Evolutionary conservation across 2,329 filamentous ascomycete species (phyloP), one percentile per base, ranked within the genome.

Genomic region (Alternaria rosae): DNA sequence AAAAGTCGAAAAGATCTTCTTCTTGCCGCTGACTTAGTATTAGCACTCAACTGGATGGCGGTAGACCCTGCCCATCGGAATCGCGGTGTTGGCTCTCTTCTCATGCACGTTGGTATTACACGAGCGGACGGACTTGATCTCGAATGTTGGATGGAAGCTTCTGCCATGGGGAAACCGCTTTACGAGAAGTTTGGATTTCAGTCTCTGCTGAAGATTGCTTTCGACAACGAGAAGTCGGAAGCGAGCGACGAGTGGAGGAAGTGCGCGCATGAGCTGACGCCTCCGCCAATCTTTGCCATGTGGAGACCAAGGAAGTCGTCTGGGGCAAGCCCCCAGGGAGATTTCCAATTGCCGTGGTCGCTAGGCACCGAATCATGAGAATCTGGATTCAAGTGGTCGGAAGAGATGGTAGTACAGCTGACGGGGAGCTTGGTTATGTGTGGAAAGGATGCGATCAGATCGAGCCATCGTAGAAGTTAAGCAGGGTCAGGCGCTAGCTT

Each of bases 61-160:
- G 75, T 78, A n/a, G 59, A 72, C 55, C 77, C 78, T 8, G 52
- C 70, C 13, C 70, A 80, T 65, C 78, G 79, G 41, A 70, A 74
- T 8, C 72, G 70, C 55, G 79, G 79, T 42, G 70, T 79, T 58
- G 79, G 76, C 32, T 73, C 72, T 25, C 68, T 76, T 38, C 69
- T 81, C 20, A 76, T 81, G 74, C 64, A 73, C 23, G 70, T 69
- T 51, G 78, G 79, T 3, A 70, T 76, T 25, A 61, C 65, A 12
- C 70, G 70, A 20, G 78, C 79, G 6, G 78, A 81, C 55, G 59
- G 69, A 17, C 61, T 76, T 17, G 66, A 76, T 41, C 61, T 80
- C 21, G 76, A 79, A 44, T 74, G 76, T 42, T 81, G 76, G 76
- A 70, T 81, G 64, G 79, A 81, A 59, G 75, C 78, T 3, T 77